These are phyloP conservation scores for Botrytis pseudocinerea DNA, from an alignment of 2,329 filamentous ascomycete species.

Conservation along the genomic window DNA sequence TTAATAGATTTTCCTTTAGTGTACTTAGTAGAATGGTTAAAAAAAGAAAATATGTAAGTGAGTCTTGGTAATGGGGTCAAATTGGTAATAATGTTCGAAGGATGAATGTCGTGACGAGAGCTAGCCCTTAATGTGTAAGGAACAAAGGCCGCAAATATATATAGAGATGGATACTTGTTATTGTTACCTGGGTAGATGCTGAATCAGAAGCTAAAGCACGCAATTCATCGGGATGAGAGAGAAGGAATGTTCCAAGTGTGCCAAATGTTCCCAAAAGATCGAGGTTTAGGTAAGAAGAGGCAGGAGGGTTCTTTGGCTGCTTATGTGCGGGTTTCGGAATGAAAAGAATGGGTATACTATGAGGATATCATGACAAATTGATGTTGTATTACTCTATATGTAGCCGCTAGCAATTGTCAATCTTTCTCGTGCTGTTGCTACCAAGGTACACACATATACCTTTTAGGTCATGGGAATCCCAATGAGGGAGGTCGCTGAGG, in stretches of 20 bases:
- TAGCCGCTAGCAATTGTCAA: not conserved
- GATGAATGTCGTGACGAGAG: not conserved
- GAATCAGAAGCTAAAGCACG: conserved; percentile 4
- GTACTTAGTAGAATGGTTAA: not conserved
- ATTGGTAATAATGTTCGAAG: conserved; percentile 16
- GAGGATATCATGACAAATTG: not conserved
- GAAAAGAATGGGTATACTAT: not conserved
- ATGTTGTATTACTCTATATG: not conserved
- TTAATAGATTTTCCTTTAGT: not conserved
- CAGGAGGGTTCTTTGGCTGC: not conserved
- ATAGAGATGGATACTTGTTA: not conserved
- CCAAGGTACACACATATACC: not conserved
- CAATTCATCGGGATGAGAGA: not conserved
- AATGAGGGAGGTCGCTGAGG: not conserved
- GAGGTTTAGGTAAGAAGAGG: not conserved
- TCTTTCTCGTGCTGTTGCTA: not conserved
- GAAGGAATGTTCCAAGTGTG: not conserved
- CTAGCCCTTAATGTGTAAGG: conserved; percentile 3
- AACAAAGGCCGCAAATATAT: conserved; percentile 10
- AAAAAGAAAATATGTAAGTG: conserved; percentile 9
- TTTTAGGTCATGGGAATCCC: not conserved
- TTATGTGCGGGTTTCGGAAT: not conserved
- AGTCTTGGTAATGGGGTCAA: conserved; percentile 12
- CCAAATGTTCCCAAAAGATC: not conserved
- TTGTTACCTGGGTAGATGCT: not conserved